These are phyloP conservation scores for Sphagnurus paluster DNA, from an alignment of 1,284 basidiomycete species.

Conservation along the genomic window DNA sequence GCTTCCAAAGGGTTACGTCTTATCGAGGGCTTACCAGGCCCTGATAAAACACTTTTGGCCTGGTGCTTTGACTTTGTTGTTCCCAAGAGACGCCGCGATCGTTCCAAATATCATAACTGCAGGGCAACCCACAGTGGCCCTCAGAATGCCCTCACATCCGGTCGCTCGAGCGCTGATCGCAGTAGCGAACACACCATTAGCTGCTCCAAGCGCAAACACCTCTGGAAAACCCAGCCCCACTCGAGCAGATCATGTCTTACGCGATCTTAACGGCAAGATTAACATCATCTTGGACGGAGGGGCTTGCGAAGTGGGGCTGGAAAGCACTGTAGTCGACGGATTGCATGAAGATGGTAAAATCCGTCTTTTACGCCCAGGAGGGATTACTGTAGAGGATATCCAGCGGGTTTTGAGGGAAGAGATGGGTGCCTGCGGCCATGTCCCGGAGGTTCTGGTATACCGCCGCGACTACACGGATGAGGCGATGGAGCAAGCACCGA, in stretches of 20 bases:
- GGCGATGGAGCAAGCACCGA: constrained; percentile 72
- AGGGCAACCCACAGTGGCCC: constrained; percentile 80
- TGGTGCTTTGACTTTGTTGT: constrained; percentile 90
- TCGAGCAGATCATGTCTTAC: constrained; percentile 81
- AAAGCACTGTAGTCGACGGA: constrained; percentile 95
- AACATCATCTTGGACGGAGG: constrained; percentile 92
- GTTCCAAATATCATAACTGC: constrained; percentile 77
- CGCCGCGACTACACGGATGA: constrained; percentile 71
- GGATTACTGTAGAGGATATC: constrained; percentile 89
- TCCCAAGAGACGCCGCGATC: constrained; percentile 66
- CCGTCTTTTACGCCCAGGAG: constrained; percentile 89
- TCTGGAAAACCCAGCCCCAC: constrained; percentile 96
- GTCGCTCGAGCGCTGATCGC: constrained; percentile 91
- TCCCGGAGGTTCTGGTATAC: constrained; percentile 71
- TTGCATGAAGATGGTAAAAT: constrained; percentile 71
- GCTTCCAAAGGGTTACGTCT: constrained; percentile 61
- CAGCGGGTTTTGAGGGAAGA: constrained; percentile 56
- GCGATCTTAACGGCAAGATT: constrained; percentile 78
- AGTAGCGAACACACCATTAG: constrained; percentile 73
- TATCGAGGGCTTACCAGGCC: constrained; percentile 65
- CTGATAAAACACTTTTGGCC: constrained; percentile 93
- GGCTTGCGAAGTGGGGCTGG: constrained; percentile 85
- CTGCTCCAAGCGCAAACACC: constrained; percentile 95
- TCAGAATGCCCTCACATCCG: constrained; percentile 94
- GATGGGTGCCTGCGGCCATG: constrained; percentile 27